Conservation (phyloP, 495 filamentous ascomycete genomes). For the Aspergillus asperescens region DNA sequence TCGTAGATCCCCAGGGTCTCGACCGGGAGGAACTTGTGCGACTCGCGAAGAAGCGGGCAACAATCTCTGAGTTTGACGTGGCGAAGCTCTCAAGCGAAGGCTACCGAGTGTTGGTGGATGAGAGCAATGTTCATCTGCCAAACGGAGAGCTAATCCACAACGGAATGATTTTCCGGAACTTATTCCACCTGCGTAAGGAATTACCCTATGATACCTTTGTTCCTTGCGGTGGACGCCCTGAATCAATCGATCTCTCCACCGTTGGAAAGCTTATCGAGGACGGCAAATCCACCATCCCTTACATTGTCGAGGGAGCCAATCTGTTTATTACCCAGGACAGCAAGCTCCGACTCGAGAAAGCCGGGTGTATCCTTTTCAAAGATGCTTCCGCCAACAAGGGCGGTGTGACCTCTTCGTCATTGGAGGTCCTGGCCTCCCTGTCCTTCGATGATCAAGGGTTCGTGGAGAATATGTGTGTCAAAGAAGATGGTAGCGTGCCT, state of each 20-base stretch:
- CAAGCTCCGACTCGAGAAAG: conserved; percentile 88
- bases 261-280: conserved; percentile 78
- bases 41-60: conserved; percentile 78
- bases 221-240: conserved; percentile 92
- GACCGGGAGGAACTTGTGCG: conserved; percentile 76
- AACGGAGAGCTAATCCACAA: conserved; percentile 82
- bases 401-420: conserved; percentile 95
- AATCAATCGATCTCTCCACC: conserved; percentile 88
- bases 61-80: conserved; percentile 84
- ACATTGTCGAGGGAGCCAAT: conserved; percentile 97
- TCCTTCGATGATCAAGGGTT: conserved; percentile 89
- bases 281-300: conserved; percentile 78
- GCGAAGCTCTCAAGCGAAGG: conserved; percentile 81
- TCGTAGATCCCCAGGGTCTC: conserved; percentile 87
- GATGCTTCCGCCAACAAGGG: conserved; percentile 98
- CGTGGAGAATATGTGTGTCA: conserved; percentile 87
- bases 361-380: conserved; percentile 92
- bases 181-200: conserved; percentile 79
- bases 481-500: conserved; percentile 68
- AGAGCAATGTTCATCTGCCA: conserved; percentile 78
- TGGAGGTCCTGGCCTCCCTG: conserved; percentile 90
- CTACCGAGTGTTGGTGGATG: conserved; percentile 90
- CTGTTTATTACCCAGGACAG: conserved; percentile 98
- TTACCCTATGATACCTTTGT: conserved; percentile 84
- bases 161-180: conserved; percentile 93